These are phyloP conservation scores for Ophiognomonia clavigignenti-juglandacearum DNA, from an alignment of 2,329 filamentous ascomycete genomes.

Conservation along the genomic window DNA sequence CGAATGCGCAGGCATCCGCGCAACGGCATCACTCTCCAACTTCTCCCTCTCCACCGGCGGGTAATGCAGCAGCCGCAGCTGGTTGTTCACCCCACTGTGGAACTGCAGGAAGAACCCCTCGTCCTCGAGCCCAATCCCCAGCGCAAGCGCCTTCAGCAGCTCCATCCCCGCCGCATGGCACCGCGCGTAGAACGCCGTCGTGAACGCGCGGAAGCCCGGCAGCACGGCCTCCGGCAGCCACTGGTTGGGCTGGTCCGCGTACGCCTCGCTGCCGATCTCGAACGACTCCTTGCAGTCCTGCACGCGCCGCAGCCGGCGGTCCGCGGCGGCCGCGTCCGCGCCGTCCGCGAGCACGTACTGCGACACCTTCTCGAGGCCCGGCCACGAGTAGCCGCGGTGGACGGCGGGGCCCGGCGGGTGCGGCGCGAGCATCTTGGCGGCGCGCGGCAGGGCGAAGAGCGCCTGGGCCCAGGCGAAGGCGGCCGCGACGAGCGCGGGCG, in stretches of 20 bases:
- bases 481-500: conserved; percentile 29
- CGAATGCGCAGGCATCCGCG: conserved; percentile 25
- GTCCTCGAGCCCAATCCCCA: conserved; percentile 28
- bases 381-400: conserved; percentile 21
- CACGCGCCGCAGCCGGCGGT: conserved; percentile 13
- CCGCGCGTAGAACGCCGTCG: conserved; percentile 26
- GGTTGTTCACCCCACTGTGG: conserved; percentile 53
- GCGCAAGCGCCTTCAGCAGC: conserved; percentile 26
- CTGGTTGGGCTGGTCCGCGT: conserved; percentile 26
- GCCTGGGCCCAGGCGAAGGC: conserved; percentile 25
- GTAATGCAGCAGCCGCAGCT: conserved; percentile 56
- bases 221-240: conserved; percentile 33
- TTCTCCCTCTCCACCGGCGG: conserved; percentile 26
- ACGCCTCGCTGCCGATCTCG: conserved; percentile 13
- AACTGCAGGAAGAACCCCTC: conserved; percentile 24
- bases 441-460: conserved; percentile 26
- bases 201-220: conserved; percentile 30
- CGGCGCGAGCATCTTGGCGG: conserved; percentile 31
- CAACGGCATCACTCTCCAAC: conserved; percentile 22
- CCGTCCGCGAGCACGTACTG: conserved; percentile 18
- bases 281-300: conserved; percentile 26
- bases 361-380: conserved; percentile 20
- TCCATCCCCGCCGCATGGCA: conserved; percentile 24
- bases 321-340: conserved; percentile 10
- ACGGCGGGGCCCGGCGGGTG: conserved; percentile 24